A percentile compares a stretch with the other conserved stretches of the same genome.
phyloP scores from a whole-genome alignment of 768 basidiomycete species.

The Pisolithus microcarpus region DNA sequence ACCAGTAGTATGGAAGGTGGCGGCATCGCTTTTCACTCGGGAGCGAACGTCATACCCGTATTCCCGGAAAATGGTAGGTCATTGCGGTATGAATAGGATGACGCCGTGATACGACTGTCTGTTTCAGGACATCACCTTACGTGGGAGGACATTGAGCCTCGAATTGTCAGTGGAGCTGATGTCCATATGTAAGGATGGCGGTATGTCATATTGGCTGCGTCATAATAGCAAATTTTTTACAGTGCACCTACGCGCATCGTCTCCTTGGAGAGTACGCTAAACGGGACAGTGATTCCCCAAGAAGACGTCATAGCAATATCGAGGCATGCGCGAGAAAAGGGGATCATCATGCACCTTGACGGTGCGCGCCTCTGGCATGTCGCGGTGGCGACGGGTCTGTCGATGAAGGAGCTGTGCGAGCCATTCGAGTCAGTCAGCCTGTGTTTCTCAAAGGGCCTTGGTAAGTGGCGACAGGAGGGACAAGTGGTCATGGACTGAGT shows the following conservation, averaged over 20 bases:
- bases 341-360: constrained; percentile 82
- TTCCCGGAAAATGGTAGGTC: constrained; percentile 52
- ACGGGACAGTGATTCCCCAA: constrained; percentile 89
- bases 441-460: constrained; percentile 95
- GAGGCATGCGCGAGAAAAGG: constrained; percentile 59
- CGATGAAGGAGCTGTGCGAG: constrained; percentile 69
- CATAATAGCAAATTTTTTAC: constrained; percentile 4
- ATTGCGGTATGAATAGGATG: constrained; percentile 1
- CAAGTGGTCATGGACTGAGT: not conserved
- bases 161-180: constrained; percentile 56
- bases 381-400: constrained; percentile 61
- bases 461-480: constrained; percentile 20
- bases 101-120: not conserved
- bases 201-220: not conserved
- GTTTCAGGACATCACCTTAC: constrained; percentile 68
- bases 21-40: constrained; percentile 72
- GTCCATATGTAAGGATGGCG: constrained; percentile 49
- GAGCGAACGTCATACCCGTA: constrained; percentile 57
- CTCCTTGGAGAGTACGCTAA: constrained; percentile 89
- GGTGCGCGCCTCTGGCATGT: constrained; percentile 97
- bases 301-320: constrained; percentile 80
- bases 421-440: constrained; percentile 91
- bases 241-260: constrained; percentile 83
- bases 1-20: constrained; percentile 67
- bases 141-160: constrained; percentile 60